Evolutionary conservation across 2,329 filamentous ascomycete genomes (phyloP), one percentile per base, ranked within the genome.

Genomic region (Talaromyces rugulosus): DNA sequence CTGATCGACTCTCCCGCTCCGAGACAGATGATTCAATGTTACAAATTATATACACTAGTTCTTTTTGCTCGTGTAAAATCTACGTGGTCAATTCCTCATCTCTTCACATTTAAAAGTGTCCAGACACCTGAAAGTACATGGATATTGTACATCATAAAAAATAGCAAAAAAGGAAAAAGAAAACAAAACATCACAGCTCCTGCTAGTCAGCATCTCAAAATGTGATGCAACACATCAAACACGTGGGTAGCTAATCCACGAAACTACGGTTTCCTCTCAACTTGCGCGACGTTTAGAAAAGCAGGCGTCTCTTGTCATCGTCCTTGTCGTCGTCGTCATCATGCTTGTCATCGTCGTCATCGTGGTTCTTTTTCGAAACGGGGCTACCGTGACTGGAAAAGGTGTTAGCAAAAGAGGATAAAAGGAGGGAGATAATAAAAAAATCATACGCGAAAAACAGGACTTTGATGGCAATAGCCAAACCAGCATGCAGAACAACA

Each of bases 401-500:
- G 16, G 63, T 55, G 66, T 67, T 61, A 66, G 65, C 59, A 54
- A 12, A 28, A 11, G 33, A 52, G 12, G 27, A 6, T 11, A 11
- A 28, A 27, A 7, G 7, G 27, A 23, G 16, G 40, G 30, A 6
- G 4, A 30, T 3, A 40, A 5, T 7, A n/a, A 5, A 23, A 60
- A 12, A 54, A 56, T 78, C 83, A 64, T 80, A 84, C 68, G 92
- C 93, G 78, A 99, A 99, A 84, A 98, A 98, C 31, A 98, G 80
- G 63, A 97, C 89, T 83, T 98, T 98, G 78, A 99, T 98, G 4
- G 94, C 91, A 70, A 98, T 86, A 1, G 94, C 87, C 67, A 99
- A 82, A n/a, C 89, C 95, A 31, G 92, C 88, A 78, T 99, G 95
- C 65, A 98, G 81, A 33, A 85, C 83, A 33, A 98, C 84, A 30